Base-by-base conservation (phyloP, 2,329 filamentous ascomycete genomes). In the Neonectria coccinea region DNA sequence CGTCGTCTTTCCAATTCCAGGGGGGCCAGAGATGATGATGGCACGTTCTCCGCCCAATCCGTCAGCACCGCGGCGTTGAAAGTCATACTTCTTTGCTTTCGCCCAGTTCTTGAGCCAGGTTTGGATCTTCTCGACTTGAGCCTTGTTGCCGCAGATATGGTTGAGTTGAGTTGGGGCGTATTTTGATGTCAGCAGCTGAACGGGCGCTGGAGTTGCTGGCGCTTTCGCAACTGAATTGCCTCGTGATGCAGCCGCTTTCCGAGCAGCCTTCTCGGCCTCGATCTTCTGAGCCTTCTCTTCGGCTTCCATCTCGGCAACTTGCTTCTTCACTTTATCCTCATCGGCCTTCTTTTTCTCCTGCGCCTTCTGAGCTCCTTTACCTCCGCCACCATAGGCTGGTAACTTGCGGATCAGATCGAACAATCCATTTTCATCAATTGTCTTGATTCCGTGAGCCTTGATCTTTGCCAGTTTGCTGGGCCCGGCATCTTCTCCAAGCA, bases 1-100 rank as follows among this genome's bases (percentile, higher is more conserved):
- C 33, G 96, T 99, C 2, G 96, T 99, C 81, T 99, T 99, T 71
- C 96, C 96, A 70, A 99, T 97, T 18, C 96, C 96, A 31, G 96
- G 96, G 16, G 96, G 95, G 0, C 96, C 96, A 70, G 97, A 94
- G 59, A 99, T 91, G 77, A 98, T 97, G 69, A 98, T 90, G n/a
- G 95, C 93, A 68, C 96, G 90, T 73, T 91, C 92, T 0, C 86
- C 86, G 36, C 95, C 95, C 76, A 90, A 90, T 2, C 94, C 96
- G 78, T 98, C 94, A 10, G 91, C 86, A 1, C 96, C 96, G 64
- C 89, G 88, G 73, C 90, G 88, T 76, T 94, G 91, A 79, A 99
- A 99, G 56, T 91, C 85, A 65, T 88, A 91, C 76, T 92, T 93
- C 62, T 92, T 91, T 59, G 88, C 89, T 76, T 91, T 92, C 20